Percentiles rank a stretch among this genome's conserved stretches.
These are phyloP conservation scores for Drechslerella stenobrocha DNA, from an alignment of 2,329 filamentous ascomycete species.

Conservation along the genomic window DNA sequence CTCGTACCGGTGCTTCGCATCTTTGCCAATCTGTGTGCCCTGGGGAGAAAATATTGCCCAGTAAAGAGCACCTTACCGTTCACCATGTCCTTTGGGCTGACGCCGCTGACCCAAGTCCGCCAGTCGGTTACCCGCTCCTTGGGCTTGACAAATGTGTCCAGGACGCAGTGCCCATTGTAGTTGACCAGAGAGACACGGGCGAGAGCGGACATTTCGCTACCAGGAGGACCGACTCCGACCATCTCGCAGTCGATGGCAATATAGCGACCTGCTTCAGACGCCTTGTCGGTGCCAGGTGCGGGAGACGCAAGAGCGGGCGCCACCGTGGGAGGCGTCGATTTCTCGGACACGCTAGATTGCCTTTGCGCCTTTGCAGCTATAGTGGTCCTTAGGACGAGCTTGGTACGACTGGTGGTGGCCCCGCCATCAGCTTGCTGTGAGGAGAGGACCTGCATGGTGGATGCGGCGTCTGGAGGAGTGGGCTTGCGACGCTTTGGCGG, in stretches of 20 bases:
- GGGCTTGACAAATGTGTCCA: slow-evolving; percentile 87
- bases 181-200: slow-evolving; percentile 90
- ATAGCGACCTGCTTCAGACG: slow-evolving; percentile 79
- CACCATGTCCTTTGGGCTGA: slow-evolving; percentile 72
- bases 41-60: background rate
- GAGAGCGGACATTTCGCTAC: slow-evolving; percentile 71
- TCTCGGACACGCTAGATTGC: slow-evolving; percentile 5
- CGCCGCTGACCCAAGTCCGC: slow-evolving; percentile 82
- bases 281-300: slow-evolving; percentile 54
- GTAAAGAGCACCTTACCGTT: slow-evolving; percentile 53
- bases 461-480: background rate
- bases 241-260: slow-evolving; percentile 96
- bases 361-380: slow-evolving; percentile 32
- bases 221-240: slow-evolving; percentile 79
- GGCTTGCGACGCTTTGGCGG: slow-evolving; percentile 28
- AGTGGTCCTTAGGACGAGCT: slow-evolving; percentile 35
- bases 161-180: slow-evolving; percentile 87
- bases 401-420: slow-evolving; percentile 11
- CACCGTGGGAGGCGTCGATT: background rate
- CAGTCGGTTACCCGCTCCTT: slow-evolving; percentile 82
- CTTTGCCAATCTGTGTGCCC: no score
- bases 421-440: slow-evolving; percentile 1
- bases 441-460: slow-evolving; percentile 6
- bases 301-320: background rate
- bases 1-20: no score